Percentiles rank a stretch among this genome's conserved stretches.
Conservation (phyloP, 495 filamentous ascomycete genomes). For the Chaetomium tenue region DNA sequence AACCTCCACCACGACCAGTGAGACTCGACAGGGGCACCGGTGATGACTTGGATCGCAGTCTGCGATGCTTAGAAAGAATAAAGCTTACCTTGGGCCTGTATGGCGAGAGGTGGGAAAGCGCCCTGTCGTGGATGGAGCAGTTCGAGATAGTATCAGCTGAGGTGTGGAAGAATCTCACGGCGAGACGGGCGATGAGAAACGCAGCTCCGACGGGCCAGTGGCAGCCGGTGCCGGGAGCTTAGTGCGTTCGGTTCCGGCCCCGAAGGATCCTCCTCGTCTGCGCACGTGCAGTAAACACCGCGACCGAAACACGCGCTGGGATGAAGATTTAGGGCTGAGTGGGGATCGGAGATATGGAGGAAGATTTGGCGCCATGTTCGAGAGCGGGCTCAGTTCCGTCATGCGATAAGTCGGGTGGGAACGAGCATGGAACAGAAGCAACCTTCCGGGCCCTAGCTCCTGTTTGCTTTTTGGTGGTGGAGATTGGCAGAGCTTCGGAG, state of each 20-base stretch:
- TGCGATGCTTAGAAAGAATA: slow-evolving; percentile 46
- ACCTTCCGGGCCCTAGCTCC: neutral
- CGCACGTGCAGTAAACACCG: slow-evolving; percentile 15
- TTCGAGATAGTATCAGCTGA: slow-evolving; percentile 46
- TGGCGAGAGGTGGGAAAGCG: slow-evolving; percentile 52
- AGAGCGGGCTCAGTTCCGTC: neutral
- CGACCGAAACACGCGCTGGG: slow-evolving; percentile 3
- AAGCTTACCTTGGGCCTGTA: slow-evolving; percentile 46
- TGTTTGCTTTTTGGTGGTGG: slow-evolving; percentile 3
- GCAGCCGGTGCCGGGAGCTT: slow-evolving; percentile 26
- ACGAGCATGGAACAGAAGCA: too few species aligned
- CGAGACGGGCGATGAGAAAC: slow-evolving; percentile 28
- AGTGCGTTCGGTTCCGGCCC: slow-evolving; percentile 14
- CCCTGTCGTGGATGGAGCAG: slow-evolving; percentile 40
- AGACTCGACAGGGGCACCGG: slow-evolving; percentile 28
- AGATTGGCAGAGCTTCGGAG: neutral
- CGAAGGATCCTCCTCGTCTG: neutral
- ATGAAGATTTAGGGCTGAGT: neutral
- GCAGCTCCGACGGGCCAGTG: slow-evolving; percentile 6
- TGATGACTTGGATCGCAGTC: slow-evolving; percentile 47
- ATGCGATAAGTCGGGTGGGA: too few species aligned
- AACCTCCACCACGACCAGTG: slow-evolving; percentile 40
- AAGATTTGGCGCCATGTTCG: neutral
- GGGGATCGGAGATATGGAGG: too few species aligned
- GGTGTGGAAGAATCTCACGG: slow-evolving; percentile 35